Evolutionary conservation across 148 eudicot species (phyloP).

Genomic region (Dysphania ambrosioides): DNA sequence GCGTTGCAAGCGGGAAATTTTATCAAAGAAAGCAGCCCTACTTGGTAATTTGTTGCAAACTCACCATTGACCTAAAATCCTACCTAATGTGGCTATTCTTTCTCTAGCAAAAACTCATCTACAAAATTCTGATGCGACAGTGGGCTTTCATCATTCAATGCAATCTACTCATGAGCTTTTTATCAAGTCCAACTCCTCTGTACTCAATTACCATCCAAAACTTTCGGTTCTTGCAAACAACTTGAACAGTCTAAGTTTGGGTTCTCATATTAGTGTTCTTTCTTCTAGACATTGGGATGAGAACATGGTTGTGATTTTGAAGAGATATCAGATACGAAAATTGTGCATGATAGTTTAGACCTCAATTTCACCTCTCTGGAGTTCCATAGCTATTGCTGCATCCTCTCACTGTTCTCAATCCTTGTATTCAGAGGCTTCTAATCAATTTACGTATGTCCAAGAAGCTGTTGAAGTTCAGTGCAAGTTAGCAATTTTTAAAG

Average conservation of each 20-base stretch:
- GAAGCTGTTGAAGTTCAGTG: background rate
- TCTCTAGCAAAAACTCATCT: constrained; percentile 36
- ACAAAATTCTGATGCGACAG: constrained; percentile 27
- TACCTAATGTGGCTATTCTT: constrained; percentile 26
- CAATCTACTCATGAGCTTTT: constrained; percentile 39
- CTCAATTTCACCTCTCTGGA: background rate
- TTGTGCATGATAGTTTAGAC: background rate
- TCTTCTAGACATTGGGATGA: constrained; percentile 6
- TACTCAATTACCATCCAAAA: constrained; percentile 20
- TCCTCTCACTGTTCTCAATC: background rate
- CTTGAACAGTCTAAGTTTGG: background rate
- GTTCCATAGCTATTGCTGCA: background rate
- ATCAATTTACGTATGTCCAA: background rate
- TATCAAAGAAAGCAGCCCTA: background rate
- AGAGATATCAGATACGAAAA: background rate
- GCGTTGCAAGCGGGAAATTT: background rate
- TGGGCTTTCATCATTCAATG: constrained; percentile 25
- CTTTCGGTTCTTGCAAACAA: background rate
- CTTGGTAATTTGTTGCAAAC: background rate
- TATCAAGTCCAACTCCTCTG: constrained; percentile 21
- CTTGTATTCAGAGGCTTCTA: background rate
- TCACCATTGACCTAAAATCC: background rate
- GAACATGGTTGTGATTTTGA: background rate
- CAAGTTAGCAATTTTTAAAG: background rate
- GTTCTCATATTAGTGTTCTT: constrained; percentile 7